phyloP scores from a whole-genome alignment of 2,329 filamentous ascomycete genomes.

The Diaporthe capsici region DNA sequence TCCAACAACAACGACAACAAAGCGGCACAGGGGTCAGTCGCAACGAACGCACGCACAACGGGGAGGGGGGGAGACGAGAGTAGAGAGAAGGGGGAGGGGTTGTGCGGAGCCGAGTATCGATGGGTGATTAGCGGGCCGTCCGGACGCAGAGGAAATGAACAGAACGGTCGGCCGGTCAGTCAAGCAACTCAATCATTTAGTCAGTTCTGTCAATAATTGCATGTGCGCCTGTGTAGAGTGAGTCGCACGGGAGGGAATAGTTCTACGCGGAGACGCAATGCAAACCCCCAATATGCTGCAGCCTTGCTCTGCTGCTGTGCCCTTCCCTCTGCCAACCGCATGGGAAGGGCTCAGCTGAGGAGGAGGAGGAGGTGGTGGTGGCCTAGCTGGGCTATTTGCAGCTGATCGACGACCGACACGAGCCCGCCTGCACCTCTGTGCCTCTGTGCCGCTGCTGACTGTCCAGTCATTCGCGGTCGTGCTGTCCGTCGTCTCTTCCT shows the following conservation, averaged over 20 bases:
- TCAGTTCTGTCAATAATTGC: background rate
- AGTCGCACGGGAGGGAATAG: slow-evolving; percentile 6
- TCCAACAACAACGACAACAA: slow-evolving; percentile 17
- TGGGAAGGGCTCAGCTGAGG: slow-evolving; percentile 14
- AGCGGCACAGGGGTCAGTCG: slow-evolving; percentile 26
- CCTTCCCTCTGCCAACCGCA: background rate
- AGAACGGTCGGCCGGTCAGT: background rate
- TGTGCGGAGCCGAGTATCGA: background rate
- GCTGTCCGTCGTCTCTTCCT: background rate
- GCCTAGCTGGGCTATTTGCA: slow-evolving; percentile 25
- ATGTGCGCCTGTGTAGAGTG: background rate
- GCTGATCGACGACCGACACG: slow-evolving; percentile 23
- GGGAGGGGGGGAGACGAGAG: background rate
- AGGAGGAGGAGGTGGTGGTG: background rate
- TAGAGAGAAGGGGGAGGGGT: background rate
- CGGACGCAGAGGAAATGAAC: slow-evolving; percentile 16
- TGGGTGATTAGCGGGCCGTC: slow-evolving; percentile 2
- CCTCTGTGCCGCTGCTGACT: background rate
- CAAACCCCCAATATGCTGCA: background rate
- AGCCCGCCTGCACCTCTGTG: background rate
- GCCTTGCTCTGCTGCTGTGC: background rate
- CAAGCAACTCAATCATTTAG: background rate
- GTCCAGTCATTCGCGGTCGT: background rate
- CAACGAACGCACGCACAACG: background rate
- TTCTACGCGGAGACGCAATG: background rate